Conservation (phyloP, 345 rosid species). For the sweet orange (Citrus sinensis) region DVS_A1.0 CM039168.1:3026001-3026500, state of each 20-base stretch:
- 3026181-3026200: not conserved
- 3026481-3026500: not conserved
- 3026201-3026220: not conserved
- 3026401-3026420: not conserved
- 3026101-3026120: not conserved
- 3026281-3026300: constrained; percentile 37
- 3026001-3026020: constrained; percentile 77
- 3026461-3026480: not conserved
- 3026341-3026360: constrained; percentile 60
- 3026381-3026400: not conserved
- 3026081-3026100: not conserved
- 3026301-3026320: constrained; percentile 69
- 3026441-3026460: too few relatives aligned
- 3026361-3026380: not conserved
- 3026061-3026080: constrained; percentile 45
- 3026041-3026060: constrained; percentile 54
- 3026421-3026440: not conserved
- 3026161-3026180: constrained; percentile 6
- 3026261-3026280: constrained; percentile 47
- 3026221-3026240: not conserved
- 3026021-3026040: constrained; percentile 72
- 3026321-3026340: constrained; percentile 64
- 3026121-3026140: not conserved
- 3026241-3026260: not conserved
- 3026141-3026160: not conserved